A percentile compares a stretch with the other conserved stretches of the same genome.
Conservation (phyloP, 495 filamentous ascomycete genomes). For the Talaromyces proteolyticus region DNA sequence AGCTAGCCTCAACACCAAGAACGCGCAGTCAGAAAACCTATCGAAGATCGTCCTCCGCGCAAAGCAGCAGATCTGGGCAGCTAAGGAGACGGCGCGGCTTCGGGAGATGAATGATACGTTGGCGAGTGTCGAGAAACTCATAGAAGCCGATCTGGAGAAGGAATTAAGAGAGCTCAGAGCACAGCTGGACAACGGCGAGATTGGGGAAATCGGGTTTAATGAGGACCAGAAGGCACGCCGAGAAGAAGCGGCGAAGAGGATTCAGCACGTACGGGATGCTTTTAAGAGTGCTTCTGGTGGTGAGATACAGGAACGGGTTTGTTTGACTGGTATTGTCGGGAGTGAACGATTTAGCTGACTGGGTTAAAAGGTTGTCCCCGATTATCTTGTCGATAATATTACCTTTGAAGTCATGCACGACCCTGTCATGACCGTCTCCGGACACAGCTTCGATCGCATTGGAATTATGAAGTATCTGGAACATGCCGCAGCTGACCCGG, state of each 20-base stretch:
- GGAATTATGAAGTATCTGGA: conserved; percentile 84
- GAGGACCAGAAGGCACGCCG: conserved; percentile 35
- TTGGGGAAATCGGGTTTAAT: conserved; percentile 36
- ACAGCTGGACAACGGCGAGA: conserved; percentile 35
- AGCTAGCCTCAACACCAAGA: conserved; percentile 54
- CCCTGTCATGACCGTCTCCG: conserved; percentile 81
- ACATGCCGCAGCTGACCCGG: conserved; percentile 67
- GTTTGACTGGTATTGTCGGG: no score
- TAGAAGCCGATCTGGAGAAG: conserved; percentile 47
- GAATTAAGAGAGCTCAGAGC: conserved; percentile 46
- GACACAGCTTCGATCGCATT: conserved; percentile 82
- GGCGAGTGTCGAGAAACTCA: conserved; percentile 39
- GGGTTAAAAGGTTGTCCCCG: conserved; percentile 58
- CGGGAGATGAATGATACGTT: conserved; percentile 42
- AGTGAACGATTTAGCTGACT: conserved; percentile 9
- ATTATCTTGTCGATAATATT: conserved; percentile 84
- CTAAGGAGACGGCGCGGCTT: conserved; percentile 40
- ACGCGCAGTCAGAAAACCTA: conserved; percentile 56
- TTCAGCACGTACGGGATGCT: conserved; percentile 41
- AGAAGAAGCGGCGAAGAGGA: conserved; percentile 44
- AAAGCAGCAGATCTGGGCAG: conserved; percentile 61
- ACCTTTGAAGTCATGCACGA: conserved; percentile 92
- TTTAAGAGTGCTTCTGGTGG: conserved; percentile 44
- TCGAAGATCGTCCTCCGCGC: conserved; percentile 65
- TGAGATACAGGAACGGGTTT: conserved; percentile 57